Base-by-base conservation (phyloP, 495 filamentous ascomycete species). In the Gamarada debralockiae region DNA sequence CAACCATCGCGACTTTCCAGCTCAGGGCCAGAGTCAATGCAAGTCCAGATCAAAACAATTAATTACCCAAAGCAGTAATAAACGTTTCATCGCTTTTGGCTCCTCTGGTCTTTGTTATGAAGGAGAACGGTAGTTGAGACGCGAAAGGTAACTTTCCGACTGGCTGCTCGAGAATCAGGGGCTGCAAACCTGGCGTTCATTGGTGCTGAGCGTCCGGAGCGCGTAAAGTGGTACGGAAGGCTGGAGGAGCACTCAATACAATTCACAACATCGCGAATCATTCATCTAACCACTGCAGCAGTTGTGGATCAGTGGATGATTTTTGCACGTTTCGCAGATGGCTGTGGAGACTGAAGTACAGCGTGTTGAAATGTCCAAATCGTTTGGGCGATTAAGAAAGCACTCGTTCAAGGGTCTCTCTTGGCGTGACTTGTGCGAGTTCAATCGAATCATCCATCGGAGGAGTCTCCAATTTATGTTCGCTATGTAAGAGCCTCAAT, bases 1-100 rank as follows among this genome's bases (percentile, higher is more conserved):
- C 49, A 53, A 27, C 38, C 53, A 58, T 58, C 59, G 55, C 59
- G 59, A 56, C 48, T 56, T 43, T 50, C 52, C 21, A 39, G 34
- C 18, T 44, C 29, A 55, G 50, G 34, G n/a, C 33, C 24, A 33
- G 12, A 40, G 48, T 45, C 47, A 14, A 52, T 48, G 45, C 50
- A 40, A 42, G 48, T 47, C 51, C 48, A 29, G 43, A 63, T 63
- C 60, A 63, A 52, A 63, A 60, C 56, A 63, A 63, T 50, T n/a
- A n/a, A n/a, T n/a, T 18, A 38, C 57, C 57, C 17, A 49, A 58
- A 63, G 37, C 23, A 39, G 60, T 15, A 50, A 49, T 48, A 49
- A 57, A 33, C 43, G 50, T 50, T 59, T 53, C 52, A 40, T 31
- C 36, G 22, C 31, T 23, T 50, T 13, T 31, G 34, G 47, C 39